Conservation (phyloP, 805 yeast genomes). For the Candida xiaguanensis region DNA sequence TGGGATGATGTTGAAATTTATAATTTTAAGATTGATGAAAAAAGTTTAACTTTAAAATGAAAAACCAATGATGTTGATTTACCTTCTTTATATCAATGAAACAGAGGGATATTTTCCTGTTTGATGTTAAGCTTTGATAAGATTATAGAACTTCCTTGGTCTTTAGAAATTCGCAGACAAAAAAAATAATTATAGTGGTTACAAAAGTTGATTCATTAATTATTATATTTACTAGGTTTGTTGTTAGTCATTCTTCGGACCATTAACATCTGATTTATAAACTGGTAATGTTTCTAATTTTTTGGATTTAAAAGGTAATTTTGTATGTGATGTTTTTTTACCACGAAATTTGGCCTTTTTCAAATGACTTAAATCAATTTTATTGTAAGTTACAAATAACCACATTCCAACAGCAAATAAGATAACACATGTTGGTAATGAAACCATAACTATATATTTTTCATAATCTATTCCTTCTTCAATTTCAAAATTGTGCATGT, state of each 20-base stretch:
- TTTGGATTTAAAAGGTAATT: conserved; percentile 23
- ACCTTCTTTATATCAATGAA: too few species aligned
- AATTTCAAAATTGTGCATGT: conserved; percentile 23
- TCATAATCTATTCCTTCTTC: conserved; percentile 51
- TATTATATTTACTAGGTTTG: not conserved
- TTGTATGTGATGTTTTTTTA: conserved; percentile 24
- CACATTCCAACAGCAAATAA: conserved; percentile 62
- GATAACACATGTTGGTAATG: conserved; percentile 65
- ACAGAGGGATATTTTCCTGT: too few species aligned
- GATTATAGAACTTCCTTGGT: too few species aligned
- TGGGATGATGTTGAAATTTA: not conserved
- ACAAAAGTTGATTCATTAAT: not conserved
- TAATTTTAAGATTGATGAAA: too few species aligned
- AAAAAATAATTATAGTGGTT: conserved; percentile 1
- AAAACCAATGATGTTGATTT: too few species aligned
- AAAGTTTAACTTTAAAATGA: too few species aligned
- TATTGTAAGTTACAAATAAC: conserved; percentile 55
- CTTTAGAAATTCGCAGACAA: not conserved
- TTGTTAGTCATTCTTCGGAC: conserved; percentile 8
- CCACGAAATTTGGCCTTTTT: conserved; percentile 30
- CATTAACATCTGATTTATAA: conserved; percentile 18
- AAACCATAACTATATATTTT: conserved; percentile 59
- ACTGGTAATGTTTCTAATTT: conserved; percentile 33
- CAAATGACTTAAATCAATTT: conserved; percentile 41
- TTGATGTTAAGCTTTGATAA: too few species aligned